Conservation (phyloP, 257 asterid species). For the Penstemon barbatus region DNA sequence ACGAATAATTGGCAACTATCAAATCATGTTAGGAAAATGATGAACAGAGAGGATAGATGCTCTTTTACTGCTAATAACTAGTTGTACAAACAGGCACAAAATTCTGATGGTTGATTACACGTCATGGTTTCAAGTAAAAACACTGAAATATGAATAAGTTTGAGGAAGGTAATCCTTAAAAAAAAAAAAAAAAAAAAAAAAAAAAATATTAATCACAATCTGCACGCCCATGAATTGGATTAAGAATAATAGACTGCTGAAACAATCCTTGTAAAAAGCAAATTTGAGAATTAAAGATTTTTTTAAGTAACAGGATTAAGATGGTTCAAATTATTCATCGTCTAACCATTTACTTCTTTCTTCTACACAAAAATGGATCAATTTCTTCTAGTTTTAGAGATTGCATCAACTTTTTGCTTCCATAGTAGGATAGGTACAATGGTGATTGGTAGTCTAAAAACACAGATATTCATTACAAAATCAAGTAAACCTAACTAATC, state of each 20-base stretch:
- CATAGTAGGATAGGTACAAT: neutral
- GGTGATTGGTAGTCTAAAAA: slow-evolving; percentile 3
- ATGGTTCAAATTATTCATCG: slow-evolving; percentile 8
- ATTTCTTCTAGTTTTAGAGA: slow-evolving; percentile 1
- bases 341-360: neutral
- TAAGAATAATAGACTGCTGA: neutral
- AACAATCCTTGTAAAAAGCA: slow-evolving; percentile 5
- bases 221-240: neutral
- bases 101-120: neutral
- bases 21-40: slow-evolving; percentile 5
- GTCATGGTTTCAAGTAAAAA: slow-evolving; percentile 12
- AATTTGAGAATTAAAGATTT: neutral
- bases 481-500: slow-evolving; percentile 5
- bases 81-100: neutral
- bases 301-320: neutral
- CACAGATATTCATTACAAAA: slow-evolving; percentile 15
- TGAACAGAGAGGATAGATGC: neutral
- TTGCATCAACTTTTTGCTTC: neutral
- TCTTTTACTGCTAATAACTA: neutral
- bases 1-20: slow-evolving; percentile 7
- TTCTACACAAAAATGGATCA: neutral
- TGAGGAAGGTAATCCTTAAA: neutral
- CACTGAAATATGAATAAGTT: neutral
- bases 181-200: no score
- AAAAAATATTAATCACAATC: neutral